Conservation (phyloP, 1,284 basidiomycete species). For the Ganoderma sinense region DNA sequence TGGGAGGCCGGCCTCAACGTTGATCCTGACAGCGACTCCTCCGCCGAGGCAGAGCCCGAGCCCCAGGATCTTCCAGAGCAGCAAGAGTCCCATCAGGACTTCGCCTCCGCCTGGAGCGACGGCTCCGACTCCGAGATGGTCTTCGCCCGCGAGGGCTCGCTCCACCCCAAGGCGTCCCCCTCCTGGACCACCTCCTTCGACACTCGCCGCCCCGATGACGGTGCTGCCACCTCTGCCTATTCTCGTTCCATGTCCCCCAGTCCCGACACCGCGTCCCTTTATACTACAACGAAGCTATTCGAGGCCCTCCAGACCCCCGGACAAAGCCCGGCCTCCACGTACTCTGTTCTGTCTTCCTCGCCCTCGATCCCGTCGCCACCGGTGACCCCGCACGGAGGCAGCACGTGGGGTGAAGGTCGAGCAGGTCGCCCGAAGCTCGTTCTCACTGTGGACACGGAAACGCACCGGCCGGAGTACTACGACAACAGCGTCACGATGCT, state of each 20-base stretch:
- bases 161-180: conserved; percentile 41
- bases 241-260: conserved; percentile 39
- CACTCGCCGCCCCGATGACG: conserved; percentile 16
- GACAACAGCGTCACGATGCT: conserved; percentile 55
- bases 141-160: conserved; percentile 52
- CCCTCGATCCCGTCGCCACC: conserved; percentile 40
- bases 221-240: conserved; percentile 32
- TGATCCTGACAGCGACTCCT: conserved; percentile 49
- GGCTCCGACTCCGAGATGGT: conserved; percentile 71
- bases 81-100: conserved; percentile 40
- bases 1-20: conserved; percentile 81
- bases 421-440: conserved; percentile 45
- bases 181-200: conserved; percentile 49
- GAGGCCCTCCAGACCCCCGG: conserved; percentile 34
- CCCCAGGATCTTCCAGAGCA: conserved; percentile 34
- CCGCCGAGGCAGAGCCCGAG: conserved; percentile 37
- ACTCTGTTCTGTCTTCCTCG: conserved; percentile 41
- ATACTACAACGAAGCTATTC: conserved; percentile 36
- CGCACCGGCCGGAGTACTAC: conserved; percentile 60
- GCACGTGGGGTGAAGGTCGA: conserved; percentile 47
- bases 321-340: conserved; percentile 39
- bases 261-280: conserved; percentile 33
- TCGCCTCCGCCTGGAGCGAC: conserved; percentile 61
- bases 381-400: conserved; percentile 52
- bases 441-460: conserved; percentile 68